Percentiles rank a stretch among this genome's conserved stretches.
These are phyloP conservation scores for Collybiopsis confluens DNA, from an alignment of 768 basidiomycete species.

Conservation along the genomic window DNA sequence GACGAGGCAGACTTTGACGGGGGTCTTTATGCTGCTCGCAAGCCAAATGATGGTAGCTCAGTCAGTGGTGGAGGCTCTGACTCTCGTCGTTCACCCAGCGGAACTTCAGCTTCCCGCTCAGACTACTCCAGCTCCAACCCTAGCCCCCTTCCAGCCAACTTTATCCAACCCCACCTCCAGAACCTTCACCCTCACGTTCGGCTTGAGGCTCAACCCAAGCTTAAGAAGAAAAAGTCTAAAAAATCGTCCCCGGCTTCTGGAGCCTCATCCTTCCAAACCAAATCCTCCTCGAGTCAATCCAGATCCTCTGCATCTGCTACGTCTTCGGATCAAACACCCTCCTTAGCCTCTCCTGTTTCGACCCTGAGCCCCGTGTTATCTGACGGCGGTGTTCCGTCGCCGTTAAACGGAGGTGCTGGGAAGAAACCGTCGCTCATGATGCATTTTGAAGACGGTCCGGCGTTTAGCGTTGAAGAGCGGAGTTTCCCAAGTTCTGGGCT, in stretches of 20 bases:
- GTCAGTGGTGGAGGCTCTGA: constrained; percentile 44
- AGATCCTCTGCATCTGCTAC: constrained; percentile 20
- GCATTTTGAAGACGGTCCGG: too few relatives aligned
- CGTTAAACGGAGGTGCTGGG: too few relatives aligned
- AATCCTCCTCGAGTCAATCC: constrained; percentile 12
- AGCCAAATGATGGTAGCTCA: constrained; percentile 19
- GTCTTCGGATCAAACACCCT: constrained; percentile 20
- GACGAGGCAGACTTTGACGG: constrained; percentile 59
- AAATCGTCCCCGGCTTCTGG: constrained; percentile 5
- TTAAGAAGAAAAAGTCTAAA: background rate
- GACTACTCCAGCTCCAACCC: constrained; percentile 23
- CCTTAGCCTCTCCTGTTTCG: constrained; percentile 13
- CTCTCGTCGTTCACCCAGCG: constrained; percentile 52
- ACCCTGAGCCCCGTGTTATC: constrained; percentile 20
- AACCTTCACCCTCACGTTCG: constrained; percentile 1
- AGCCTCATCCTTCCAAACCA: constrained; percentile 17
- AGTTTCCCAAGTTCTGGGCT: background rate
- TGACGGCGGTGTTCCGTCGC: background rate
- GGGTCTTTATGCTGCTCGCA: constrained; percentile 39
- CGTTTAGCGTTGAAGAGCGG: too few relatives aligned
- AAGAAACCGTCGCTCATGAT: too few relatives aligned
- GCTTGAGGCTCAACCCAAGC: background rate
- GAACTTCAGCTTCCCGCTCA: constrained; percentile 33
- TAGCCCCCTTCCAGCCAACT: constrained; percentile 21
- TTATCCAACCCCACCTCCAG: constrained; percentile 16